These are phyloP conservation scores for Craterostigma plantagineum DNA, from an alignment of 257 asterid species.

Conservation along the genomic window DNA sequence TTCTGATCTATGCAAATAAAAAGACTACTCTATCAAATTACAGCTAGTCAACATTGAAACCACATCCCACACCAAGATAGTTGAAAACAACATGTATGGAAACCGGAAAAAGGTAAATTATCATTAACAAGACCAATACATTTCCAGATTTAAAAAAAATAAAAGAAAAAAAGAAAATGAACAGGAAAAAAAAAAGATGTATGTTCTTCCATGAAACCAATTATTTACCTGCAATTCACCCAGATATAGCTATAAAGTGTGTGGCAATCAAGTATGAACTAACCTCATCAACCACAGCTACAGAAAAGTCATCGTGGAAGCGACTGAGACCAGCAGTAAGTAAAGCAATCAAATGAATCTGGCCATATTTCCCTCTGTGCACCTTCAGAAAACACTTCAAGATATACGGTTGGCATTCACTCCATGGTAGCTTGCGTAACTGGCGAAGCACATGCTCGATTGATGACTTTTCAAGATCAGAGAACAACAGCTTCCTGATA, in stretches of 20 bases:
- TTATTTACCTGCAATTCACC: too few species aligned
- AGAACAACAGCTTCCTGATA: constrained; percentile 86
- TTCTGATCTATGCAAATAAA: background rate
- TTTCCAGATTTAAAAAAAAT: too few species aligned
- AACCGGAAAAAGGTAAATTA: too few species aligned
- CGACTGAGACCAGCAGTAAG: constrained; percentile 94
- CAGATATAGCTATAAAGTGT: too few species aligned
- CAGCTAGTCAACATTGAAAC: too few species aligned
- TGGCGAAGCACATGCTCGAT: constrained; percentile 90
- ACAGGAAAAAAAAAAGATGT: too few species aligned
- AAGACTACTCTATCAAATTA: background rate
- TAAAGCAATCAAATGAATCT: constrained; percentile 93
- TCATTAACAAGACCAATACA: too few species aligned
- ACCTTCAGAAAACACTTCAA: constrained; percentile 93
- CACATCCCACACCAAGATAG: too few species aligned
- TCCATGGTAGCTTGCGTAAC: constrained; percentile 92
- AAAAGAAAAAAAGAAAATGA: too few species aligned
- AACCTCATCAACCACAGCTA: constrained; percentile 98
- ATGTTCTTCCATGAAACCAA: too few species aligned
- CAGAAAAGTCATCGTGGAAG: constrained; percentile 83
- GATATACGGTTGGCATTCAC: constrained; percentile 69
- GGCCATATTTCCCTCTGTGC: constrained; percentile 97
- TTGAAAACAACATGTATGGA: too few species aligned
- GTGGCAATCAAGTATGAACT: too few species aligned
- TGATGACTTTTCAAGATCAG: constrained; percentile 86